Conservation (phyloP, 176 grass and related monocot species). For the Juncus effusus region DNA sequence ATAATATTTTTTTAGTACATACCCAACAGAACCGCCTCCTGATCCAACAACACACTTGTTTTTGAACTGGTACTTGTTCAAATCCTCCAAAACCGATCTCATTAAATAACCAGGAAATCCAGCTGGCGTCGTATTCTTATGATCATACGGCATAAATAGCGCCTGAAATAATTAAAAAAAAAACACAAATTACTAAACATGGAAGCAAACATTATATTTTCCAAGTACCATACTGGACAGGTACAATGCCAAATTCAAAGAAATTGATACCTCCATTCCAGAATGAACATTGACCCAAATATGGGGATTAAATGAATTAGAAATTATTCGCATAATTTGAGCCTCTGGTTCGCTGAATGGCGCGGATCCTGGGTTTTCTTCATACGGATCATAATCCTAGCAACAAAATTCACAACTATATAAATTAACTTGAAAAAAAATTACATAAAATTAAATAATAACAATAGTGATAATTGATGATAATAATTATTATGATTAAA, state of each 20-base stretch:
- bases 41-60: slow-evolving; percentile 87
- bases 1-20: slow-evolving; percentile 19
- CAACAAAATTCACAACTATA: slow-evolving; percentile 9
- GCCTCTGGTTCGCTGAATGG: slow-evolving; percentile 95
- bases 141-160: slow-evolving; percentile 99
- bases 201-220: slow-evolving; percentile 1
- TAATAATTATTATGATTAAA: background rate
- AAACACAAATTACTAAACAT: slow-evolving; percentile 1
- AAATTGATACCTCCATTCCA: slow-evolving; percentile 80
- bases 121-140: slow-evolving; percentile 82
- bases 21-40: slow-evolving; percentile 94
- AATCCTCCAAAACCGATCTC: slow-evolving; percentile 67
- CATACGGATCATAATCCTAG: slow-evolving; percentile 93
- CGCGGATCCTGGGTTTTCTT: slow-evolving; percentile 76
- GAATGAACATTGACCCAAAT: slow-evolving; percentile 97
- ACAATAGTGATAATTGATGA: background rate
- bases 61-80: slow-evolving; percentile 83
- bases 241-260: background rate
- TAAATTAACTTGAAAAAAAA: slow-evolving; percentile 19
- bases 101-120: slow-evolving; percentile 61
- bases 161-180: slow-evolving; percentile 43
- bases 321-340: slow-evolving; percentile 82
- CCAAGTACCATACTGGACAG: background rate
- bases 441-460: slow-evolving; percentile 6
- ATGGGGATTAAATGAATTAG: slow-evolving; percentile 90